Conservation (phyloP, 1,284 basidiomycete genomes). For the Xerocomus nothofagi region DNA sequence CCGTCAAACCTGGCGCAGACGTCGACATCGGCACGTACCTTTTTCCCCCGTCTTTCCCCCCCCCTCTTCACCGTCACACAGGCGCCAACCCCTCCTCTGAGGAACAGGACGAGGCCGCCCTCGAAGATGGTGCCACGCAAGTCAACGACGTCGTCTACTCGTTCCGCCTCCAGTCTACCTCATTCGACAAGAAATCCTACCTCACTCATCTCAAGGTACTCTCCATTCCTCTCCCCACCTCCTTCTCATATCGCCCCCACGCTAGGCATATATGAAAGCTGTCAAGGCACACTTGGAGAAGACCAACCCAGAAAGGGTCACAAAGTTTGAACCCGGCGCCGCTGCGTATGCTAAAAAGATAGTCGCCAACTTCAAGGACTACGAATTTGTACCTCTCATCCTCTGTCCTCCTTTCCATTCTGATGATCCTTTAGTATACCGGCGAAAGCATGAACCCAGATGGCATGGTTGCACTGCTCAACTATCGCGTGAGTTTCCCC, state of each 20-base stretch:
- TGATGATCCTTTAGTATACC: conserved; percentile 59
- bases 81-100: conserved; percentile 92
- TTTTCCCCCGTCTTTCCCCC: not conserved
- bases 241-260: conserved; percentile 32
- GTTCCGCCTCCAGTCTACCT: conserved; percentile 84
- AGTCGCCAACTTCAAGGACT: conserved; percentile 88
- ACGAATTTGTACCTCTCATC: conserved; percentile 67
- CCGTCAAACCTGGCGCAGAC: conserved; percentile 76
- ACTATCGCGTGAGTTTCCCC: conserved; percentile 62
- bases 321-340: conserved; percentile 86
- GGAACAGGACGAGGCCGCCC: conserved; percentile 75
- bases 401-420: not conserved
- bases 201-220: conserved; percentile 83
- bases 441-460: conserved; percentile 87
- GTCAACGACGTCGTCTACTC: conserved; percentile 95
- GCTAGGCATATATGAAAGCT: conserved; percentile 77
- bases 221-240: not conserved
- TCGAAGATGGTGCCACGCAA: conserved; percentile 74
- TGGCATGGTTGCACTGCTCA: conserved; percentile 88
- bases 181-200: conserved; percentile 93
- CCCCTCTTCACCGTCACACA: conserved; percentile 32
- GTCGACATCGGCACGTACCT: conserved; percentile 82
- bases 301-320: conserved; percentile 67
- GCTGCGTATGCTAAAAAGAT: conserved; percentile 83
- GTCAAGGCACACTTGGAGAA: conserved; percentile 66